phyloP scores from a whole-genome alignment of 2,329 filamentous ascomycete species.

The Paecilomyces sp. region DNA sequence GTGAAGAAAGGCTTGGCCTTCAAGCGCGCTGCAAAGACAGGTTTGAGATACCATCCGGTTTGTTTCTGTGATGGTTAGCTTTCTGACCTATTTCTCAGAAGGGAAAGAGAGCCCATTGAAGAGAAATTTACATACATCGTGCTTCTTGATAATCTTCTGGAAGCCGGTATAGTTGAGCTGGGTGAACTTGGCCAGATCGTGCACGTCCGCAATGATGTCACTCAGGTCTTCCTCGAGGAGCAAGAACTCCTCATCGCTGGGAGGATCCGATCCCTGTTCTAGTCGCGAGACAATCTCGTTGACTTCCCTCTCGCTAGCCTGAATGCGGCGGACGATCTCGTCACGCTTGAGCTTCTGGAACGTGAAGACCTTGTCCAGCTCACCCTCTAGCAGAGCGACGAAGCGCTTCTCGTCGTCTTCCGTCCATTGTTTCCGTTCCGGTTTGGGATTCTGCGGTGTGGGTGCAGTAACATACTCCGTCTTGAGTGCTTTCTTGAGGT shows the following conservation, averaged over 20 bases:
- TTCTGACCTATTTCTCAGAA: too few species aligned
- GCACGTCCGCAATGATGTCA: constrained; percentile 96
- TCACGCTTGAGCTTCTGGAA: constrained; percentile 97
- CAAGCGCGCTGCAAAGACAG: constrained; percentile 89
- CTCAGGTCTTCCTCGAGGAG: constrained; percentile 89
- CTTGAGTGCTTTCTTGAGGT: constrained; percentile 80
- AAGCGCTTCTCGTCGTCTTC: constrained; percentile 90
- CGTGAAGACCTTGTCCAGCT: constrained; percentile 95
- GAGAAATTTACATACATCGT: constrained; percentile 63
- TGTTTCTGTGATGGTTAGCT: constrained; percentile 73
- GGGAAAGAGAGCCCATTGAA: neutral
- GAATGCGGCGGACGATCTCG: constrained; percentile 88
- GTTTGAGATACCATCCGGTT: constrained; percentile 86
- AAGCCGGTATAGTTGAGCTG: constrained; percentile 98
- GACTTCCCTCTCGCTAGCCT: constrained; percentile 81
- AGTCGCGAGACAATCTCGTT: constrained; percentile 74
- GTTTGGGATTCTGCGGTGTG: constrained; percentile 38
- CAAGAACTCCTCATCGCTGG: constrained; percentile 87
- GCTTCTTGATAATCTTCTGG: constrained; percentile 99
- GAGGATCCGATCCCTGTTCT: constrained; percentile 48
- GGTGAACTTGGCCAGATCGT: constrained; percentile 96
- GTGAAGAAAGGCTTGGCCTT: constrained; percentile 98
- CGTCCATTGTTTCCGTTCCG: constrained; percentile 64
- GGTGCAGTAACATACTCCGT: constrained; percentile 54
- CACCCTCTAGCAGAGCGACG: constrained; percentile 75